Evolutionary conservation across 2,329 filamentous ascomycete genomes (phyloP), one percentile per base, ranked within the genome.

Genomic region (Thielaviopsis euricoi): DNA sequence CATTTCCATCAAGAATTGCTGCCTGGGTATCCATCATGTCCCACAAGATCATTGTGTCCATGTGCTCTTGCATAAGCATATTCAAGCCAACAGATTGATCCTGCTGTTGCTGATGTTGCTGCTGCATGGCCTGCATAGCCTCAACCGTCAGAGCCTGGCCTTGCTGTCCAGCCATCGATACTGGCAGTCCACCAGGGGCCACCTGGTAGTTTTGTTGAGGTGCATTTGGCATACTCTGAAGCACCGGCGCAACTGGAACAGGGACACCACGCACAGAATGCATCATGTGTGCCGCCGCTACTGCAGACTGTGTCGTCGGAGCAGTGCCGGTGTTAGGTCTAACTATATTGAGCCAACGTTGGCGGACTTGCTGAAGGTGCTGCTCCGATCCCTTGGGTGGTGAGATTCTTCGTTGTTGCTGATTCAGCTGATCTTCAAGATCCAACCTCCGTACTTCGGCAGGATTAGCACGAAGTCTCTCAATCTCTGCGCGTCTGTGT

Each of bases 271-370:
- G 46, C 6, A 51, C 46, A 37, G 53, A 48, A 13, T 43, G 55
- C 7, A 46, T 52, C 25, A 49, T 54, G 21, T 51, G 7, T 26
- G 13, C 19, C 13, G 26, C 43, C 5, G 37, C 46, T 12, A 25
- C 46, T 6, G 22, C 50, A 12, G 56, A 52, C 9, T 52, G 50
- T 6, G 25, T 52, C 25, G 37, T 15, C 17, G 43, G 29, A 52
- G 53, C 43, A 22, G 17, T 48, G 19, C 5, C 25, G 22, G 43
- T 12, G 12, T 48, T 50, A 13, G 66, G 66, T 17, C 69, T 68
- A 6, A 81, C 70, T 7, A 82, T 66, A 49, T 70, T 68, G 46
- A 76, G 71, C 79, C 79, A 82, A 33, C 71, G 71, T 12, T 77
- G 72, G 19, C 72, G 67, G 5, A 70, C 63, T 51, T 73, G 69